phyloP scores from a whole-genome alignment of 768 basidiomycete genomes.

The Coprinopsis sp. region DNA sequence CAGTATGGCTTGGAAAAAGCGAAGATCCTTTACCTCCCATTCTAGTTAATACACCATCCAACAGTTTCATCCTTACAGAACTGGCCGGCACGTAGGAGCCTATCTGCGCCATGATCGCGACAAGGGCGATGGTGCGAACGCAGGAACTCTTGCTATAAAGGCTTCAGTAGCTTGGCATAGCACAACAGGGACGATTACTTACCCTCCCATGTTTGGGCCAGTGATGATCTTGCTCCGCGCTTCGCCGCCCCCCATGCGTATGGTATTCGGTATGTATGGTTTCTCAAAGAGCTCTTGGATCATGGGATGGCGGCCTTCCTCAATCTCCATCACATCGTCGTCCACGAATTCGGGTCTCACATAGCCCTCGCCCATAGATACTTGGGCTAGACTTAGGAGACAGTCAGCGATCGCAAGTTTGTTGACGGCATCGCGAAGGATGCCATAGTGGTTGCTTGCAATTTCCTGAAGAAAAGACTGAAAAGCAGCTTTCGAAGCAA shows the following conservation, averaged over 20 bases:
- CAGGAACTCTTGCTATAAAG: constrained; percentile 70
- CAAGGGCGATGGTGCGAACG: constrained; percentile 74
- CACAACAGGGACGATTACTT: constrained; percentile 12
- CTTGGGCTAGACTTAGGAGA: constrained; percentile 75
- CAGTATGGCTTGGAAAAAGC: constrained; percentile 1
- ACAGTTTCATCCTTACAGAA: constrained; percentile 66
- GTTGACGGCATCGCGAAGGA: constrained; percentile 71
- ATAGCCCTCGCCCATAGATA: constrained; percentile 73
- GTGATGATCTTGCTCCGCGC: constrained; percentile 68
- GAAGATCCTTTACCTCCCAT: constrained; percentile 67
- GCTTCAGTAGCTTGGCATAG: neutral
- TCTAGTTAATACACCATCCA: constrained; percentile 82
- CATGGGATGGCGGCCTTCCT: constrained; percentile 91
- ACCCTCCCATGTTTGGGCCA: constrained; percentile 84
- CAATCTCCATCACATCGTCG: constrained; percentile 64
- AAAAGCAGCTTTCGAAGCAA: constrained; percentile 63
- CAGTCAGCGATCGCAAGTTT: constrained; percentile 86
- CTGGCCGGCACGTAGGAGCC: constrained; percentile 88
- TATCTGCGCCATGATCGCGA: constrained; percentile 84
- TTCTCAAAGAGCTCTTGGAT: constrained; percentile 72
- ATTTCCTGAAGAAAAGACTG: constrained; percentile 68
- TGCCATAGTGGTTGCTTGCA: constrained; percentile 56
- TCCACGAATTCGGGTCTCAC: constrained; percentile 72
- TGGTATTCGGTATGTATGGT: constrained; percentile 83
- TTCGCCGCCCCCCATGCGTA: constrained; percentile 54